phyloP scores from a whole-genome alignment of 352 stramenopile genomes.

The Phytopythium kandeliae region DNA sequence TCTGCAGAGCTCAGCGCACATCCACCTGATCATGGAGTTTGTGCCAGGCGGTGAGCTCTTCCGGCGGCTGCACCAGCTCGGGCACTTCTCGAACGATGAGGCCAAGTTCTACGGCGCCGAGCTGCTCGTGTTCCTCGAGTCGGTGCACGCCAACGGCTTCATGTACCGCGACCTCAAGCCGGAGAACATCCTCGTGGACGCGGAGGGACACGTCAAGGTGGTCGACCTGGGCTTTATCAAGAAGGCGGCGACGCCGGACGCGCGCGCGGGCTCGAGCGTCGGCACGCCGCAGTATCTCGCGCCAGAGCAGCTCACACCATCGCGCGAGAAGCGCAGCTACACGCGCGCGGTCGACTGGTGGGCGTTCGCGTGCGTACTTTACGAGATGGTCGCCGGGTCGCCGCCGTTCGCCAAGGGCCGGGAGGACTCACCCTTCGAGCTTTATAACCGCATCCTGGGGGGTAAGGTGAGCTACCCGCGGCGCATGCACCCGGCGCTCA shows the following conservation, averaged over 20 bases:
- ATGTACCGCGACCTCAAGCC: slow-evolving; percentile 90
- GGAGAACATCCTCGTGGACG: slow-evolving; percentile 87
- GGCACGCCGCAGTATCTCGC: slow-evolving; percentile 71
- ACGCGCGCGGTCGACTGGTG: slow-evolving; percentile 80
- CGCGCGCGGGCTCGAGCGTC: slow-evolving; percentile 47
- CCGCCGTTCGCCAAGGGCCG: slow-evolving; percentile 78
- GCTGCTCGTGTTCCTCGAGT: slow-evolving; percentile 52
- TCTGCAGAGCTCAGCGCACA: slow-evolving; percentile 45
- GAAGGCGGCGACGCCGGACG: slow-evolving; percentile 11
- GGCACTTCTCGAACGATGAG: slow-evolving; percentile 52
- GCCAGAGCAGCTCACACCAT: slow-evolving; percentile 67
- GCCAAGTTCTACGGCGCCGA: slow-evolving; percentile 78
- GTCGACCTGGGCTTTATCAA: slow-evolving; percentile 72
- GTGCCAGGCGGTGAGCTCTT: slow-evolving; percentile 64
- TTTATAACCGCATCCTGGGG: slow-evolving; percentile 78
- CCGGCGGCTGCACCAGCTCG: slow-evolving; percentile 41
- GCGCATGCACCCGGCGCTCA: slow-evolving; percentile 32
- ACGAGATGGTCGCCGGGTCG: slow-evolving; percentile 65
- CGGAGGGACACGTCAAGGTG: slow-evolving; percentile 53
- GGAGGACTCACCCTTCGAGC: slow-evolving; percentile 81
- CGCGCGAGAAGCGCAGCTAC: slow-evolving; percentile 53
- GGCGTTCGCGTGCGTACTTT: slow-evolving; percentile 77
- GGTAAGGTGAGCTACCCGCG: slow-evolving; percentile 50
- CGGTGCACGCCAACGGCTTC: slow-evolving; percentile 39
- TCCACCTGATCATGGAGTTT: slow-evolving; percentile 72